Conservation (phyloP, 495 filamentous ascomycete species). For the Eremomyces bilateralis region DNA sequence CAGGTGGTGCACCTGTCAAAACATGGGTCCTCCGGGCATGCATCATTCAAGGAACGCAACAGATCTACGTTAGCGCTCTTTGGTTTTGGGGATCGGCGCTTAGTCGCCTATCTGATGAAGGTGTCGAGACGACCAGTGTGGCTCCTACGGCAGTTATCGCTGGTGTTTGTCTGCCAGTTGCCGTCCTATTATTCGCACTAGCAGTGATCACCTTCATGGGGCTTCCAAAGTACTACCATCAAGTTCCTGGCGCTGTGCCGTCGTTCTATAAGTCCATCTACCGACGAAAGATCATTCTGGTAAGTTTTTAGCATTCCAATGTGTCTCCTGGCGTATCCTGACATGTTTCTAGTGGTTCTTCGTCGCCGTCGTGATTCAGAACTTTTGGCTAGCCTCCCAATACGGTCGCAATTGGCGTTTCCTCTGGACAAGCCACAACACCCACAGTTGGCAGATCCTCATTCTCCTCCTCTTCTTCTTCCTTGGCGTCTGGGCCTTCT, state of each 20-base stretch:
- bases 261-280: conserved; percentile 32
- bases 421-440: conserved; percentile 31
- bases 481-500: conserved; percentile 29
- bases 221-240: conserved; percentile 43
- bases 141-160: conserved; percentile 19
- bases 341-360: too few relatives aligned
- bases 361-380: conserved; percentile 39
- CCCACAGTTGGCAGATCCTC: conserved; percentile 29
- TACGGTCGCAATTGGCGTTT: conserved; percentile 43
- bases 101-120: background rate
- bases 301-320: too few relatives aligned
- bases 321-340: too few relatives aligned
- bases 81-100: conserved; percentile 38
- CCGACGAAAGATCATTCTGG: conserved; percentile 35
- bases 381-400: conserved; percentile 39
- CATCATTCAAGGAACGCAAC: conserved; percentile 39
- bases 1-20: conserved; percentile 32
- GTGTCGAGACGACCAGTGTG: conserved; percentile 4
- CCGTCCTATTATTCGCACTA: conserved; percentile 29
- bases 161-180: conserved; percentile 27
- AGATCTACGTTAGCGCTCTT: conserved; percentile 38
- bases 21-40: conserved; percentile 45
- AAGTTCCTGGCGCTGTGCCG: conserved; percentile 44
- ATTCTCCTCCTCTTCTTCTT: conserved; percentile 36
- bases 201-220: conserved; percentile 30